Evolutionary conservation across 805 yeast genomes (phyloP), one percentile per base, ranked within the genome.

Genomic region (Spathaspora passalidarum): DNA sequence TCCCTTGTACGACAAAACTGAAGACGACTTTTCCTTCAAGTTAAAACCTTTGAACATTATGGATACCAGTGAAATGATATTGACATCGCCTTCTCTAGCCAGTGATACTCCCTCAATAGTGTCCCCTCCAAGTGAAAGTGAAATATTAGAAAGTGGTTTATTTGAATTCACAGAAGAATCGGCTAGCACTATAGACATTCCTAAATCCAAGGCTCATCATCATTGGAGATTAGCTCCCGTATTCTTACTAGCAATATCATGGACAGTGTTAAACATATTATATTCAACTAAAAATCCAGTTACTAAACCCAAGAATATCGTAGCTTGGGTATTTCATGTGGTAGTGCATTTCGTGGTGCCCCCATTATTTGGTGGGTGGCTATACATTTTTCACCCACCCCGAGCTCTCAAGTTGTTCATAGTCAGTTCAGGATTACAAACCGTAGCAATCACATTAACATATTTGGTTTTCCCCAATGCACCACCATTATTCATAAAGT

Each of bases 401-500:
- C 87, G 86, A 0, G 78, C 80, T 0, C 43, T 81, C 10, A 78
- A 75, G 49, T 65, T 72, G 52, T 84, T 81, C 52, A 66, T 80
- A 1, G 54, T 74, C n/a, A 72, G 80, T 0, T 52, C 84, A 37
- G 89, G 90, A 1, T 43, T 71, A 9, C 88, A 82, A 57, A 84
- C 82, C 53, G 70, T 82, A 10, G 61, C 70, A 1, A 86, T 87
- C 19, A 82, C 82, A 0, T 34, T 73, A 32, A 84, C 88, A 2
- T 88, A 83, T 59, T 57, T 84, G 32, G 40, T 73, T 5, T 69
- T 82, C 59, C 91, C 91, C 20, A 82, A 80, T 57, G 86, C 88
- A 1, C 86, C 90, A 0, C 90, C 90, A 2, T 81, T 88, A 84
- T 84, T 82, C 59, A 78, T 81, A 40, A 82, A 79, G 56, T 49